phyloP scores from a whole-genome alignment of 1,284 basidiomycete species.

The Wallemia hederae region DNA sequence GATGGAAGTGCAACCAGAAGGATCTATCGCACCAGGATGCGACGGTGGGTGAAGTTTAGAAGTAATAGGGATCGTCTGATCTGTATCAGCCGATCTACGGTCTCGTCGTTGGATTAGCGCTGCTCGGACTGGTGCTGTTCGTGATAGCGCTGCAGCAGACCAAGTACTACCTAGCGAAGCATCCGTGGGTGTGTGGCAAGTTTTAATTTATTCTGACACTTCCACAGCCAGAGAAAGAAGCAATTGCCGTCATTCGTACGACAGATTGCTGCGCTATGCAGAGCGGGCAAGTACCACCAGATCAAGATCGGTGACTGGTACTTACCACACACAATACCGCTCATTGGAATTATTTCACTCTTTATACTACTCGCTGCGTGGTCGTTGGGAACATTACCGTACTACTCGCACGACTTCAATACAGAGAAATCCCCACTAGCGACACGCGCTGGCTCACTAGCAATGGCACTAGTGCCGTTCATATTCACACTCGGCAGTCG shows the following conservation, averaged over 20 bases:
- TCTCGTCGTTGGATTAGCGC: not conserved
- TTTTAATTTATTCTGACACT: no score
- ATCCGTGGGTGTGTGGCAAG: not conserved
- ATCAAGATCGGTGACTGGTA: not conserved
- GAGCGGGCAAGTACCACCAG: not conserved
- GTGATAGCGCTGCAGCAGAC: not conserved
- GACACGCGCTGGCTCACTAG: not conserved
- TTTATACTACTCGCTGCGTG: not conserved
- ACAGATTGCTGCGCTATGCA: not conserved
- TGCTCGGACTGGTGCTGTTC: not conserved
- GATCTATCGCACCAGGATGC: not conserved
- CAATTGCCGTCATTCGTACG: not conserved
- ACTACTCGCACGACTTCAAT: not conserved
- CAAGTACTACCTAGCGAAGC: not conserved
- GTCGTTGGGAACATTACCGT: not conserved
- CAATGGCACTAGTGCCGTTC: not conserved
- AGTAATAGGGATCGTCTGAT: not conserved
- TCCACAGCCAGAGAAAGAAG: not conserved
- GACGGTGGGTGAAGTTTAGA: not conserved
- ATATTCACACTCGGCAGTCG: not conserved
- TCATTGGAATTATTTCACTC: not conserved
- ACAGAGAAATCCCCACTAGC: not conserved
- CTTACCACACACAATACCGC: not conserved
- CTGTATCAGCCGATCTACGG: not conserved
- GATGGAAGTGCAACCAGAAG: not conserved